A percentile compares a stretch with the other conserved stretches of the same genome.
These are phyloP conservation scores for Talaromyces islandicus DNA, from an alignment of 2,329 filamentous ascomycete genomes.

Conservation along the genomic window DNA sequence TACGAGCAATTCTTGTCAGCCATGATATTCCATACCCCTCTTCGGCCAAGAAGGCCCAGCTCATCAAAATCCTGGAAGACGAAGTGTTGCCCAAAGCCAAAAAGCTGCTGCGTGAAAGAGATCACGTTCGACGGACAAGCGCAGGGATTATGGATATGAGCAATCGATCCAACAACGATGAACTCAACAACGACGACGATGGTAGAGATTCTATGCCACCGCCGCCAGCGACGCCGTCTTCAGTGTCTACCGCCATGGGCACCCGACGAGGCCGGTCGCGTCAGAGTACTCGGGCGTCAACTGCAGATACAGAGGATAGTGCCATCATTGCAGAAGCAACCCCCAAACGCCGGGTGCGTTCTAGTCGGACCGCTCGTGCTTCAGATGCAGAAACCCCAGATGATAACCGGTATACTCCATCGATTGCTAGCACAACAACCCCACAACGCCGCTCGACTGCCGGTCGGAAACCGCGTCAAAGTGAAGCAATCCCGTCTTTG, in stretches of 20 bases:
- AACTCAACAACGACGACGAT: constrained; percentile 58
- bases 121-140: constrained; percentile 77
- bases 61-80: constrained; percentile 76
- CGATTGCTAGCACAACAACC: constrained; percentile 24
- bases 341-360: constrained; percentile 27
- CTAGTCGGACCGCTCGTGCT: constrained; percentile 22
- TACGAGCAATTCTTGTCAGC: constrained; percentile 85
- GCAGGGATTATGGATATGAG: constrained; percentile 71
- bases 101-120: constrained; percentile 68
- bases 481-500: constrained; percentile 31
- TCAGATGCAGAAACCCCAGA: constrained; percentile 28
- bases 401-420: constrained; percentile 23
- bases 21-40: constrained; percentile 82
- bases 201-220: constrained; percentile 36
- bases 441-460: constrained; percentile 40
- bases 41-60: constrained; percentile 83
- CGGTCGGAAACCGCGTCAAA: constrained; percentile 46
- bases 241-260: constrained; percentile 49
- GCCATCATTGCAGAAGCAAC: constrained; percentile 19
- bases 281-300: constrained; percentile 41
- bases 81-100: constrained; percentile 72
- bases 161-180: constrained; percentile 59
- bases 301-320: constrained; percentile 30
- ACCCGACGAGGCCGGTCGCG: constrained; percentile 49
- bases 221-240: constrained; percentile 41